These are phyloP conservation scores for Ailanthus altissimus DNA, from an alignment of 345 rosid species.

Conservation along the genomic window DNA sequence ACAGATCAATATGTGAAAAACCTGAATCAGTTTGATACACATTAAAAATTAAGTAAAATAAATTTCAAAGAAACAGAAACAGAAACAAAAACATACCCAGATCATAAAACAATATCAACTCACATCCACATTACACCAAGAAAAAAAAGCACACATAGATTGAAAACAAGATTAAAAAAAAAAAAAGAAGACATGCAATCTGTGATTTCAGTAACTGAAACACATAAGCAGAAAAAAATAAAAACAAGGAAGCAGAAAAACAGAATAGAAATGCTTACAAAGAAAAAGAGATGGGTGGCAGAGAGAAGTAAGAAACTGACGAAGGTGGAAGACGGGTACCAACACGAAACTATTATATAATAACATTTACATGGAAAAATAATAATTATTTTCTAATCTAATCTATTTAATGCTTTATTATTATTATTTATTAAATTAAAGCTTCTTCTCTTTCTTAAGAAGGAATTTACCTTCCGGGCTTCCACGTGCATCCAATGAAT, in stretches of 20 bases:
- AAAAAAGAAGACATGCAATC: conserved; percentile 21
- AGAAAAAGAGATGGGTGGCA: conserved; percentile 22
- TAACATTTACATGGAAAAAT: conserved; percentile 5
- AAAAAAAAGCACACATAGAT: conserved; percentile 2
- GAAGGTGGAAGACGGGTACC: conserved; percentile 35
- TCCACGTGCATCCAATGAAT: conserved; percentile 66
- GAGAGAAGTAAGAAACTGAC: conserved; percentile 34
- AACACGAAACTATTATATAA: conserved; percentile 25
- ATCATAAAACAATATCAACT: conserved; percentile 35
- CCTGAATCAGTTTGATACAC: conserved; percentile 19
- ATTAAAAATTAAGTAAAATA: conserved; percentile 23
- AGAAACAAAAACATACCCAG: conserved; percentile 33
- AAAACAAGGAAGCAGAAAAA: neutral
- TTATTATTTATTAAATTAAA: neutral
- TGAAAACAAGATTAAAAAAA: neutral
- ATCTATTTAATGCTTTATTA: conserved; percentile 6
- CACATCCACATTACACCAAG: conserved; percentile 24
- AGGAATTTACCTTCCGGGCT: conserved; percentile 53
- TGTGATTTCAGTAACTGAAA: neutral
- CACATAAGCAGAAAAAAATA: neutral
- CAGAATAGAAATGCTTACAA: conserved; percentile 29
- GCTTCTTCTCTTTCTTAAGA: neutral
- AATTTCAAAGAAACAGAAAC: conserved; percentile 18
- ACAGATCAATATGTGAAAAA: conserved; percentile 21
- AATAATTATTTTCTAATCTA: neutral